phyloP scores from a whole-genome alignment of 148 eudicot genomes.

The Salicornia ramosissima region DNA sequence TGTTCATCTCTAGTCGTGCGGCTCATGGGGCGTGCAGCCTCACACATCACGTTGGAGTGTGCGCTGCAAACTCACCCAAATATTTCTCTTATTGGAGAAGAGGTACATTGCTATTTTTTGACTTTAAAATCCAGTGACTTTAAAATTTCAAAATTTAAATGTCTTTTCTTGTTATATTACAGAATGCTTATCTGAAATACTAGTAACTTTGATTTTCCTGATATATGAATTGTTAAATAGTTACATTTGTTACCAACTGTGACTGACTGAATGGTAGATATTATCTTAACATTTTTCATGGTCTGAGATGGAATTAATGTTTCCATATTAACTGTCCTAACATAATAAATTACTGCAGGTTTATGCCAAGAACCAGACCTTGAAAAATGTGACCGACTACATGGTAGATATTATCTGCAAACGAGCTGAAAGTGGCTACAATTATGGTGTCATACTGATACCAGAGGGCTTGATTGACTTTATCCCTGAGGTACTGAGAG shows the following conservation, averaged over 20 bases:
- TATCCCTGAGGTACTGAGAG: conserved; percentile 77
- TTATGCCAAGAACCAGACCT: conserved; percentile 71
- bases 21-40: conserved; percentile 99
- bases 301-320: too few species aligned
- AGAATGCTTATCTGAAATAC: background rate
- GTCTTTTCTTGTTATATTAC: background rate
- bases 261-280: too few species aligned
- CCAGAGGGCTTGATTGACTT: conserved; percentile 99
- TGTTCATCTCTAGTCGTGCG: conserved; percentile 61
- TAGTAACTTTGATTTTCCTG: too few species aligned
- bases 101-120: conserved; percentile 39
- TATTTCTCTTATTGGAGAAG: conserved; percentile 28
- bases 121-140: background rate
- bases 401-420: conserved; percentile 84
- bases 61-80: conserved; percentile 75
- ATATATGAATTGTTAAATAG: too few species aligned
- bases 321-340: background rate
- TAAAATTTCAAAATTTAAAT: background rate
- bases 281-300: too few species aligned
- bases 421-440: conserved; percentile 78
- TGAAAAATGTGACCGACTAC: conserved; percentile 84
- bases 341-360: conserved; percentile 49
- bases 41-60: conserved; percentile 97
- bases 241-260: too few species aligned
- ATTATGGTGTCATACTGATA: conserved; percentile 87